phyloP scores from a whole-genome alignment of 257 asterid species.

The Gynochthodes officinalis region DNA sequence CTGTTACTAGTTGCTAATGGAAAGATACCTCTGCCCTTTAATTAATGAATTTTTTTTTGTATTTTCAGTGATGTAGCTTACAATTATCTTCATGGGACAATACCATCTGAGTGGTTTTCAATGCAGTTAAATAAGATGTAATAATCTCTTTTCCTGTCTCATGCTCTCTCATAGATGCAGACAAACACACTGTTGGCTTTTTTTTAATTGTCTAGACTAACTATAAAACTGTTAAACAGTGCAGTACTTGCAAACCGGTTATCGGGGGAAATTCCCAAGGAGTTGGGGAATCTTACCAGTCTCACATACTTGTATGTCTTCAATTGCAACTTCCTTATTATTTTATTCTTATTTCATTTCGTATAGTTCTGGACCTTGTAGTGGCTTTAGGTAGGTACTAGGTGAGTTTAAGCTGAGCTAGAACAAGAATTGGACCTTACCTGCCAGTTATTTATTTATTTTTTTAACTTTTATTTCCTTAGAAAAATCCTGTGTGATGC shows the following conservation, averaged over 20 bases:
- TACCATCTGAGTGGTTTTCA: constrained; percentile 84
- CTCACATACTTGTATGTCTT: constrained; percentile 79
- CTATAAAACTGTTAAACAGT: constrained; percentile 46
- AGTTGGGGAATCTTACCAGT: constrained; percentile 62
- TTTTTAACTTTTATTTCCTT: neutral
- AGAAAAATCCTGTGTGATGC: neutral
- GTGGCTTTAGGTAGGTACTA: constrained; percentile 6
- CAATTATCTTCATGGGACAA: constrained; percentile 71
- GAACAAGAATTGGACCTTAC: neutral
- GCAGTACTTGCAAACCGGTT: constrained; percentile 81
- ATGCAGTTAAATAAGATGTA: constrained; percentile 58
- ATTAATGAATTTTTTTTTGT: constrained; percentile 8
- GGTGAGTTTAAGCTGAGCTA: neutral
- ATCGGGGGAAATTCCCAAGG: constrained; percentile 79
- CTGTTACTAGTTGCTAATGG: constrained; percentile 5
- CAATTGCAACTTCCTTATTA: constrained; percentile 18
- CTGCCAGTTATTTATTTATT: neutral
- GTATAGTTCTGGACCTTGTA: constrained; percentile 1
- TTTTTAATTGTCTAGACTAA: neutral
- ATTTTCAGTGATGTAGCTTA: constrained; percentile 77
- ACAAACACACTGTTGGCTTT: neutral
- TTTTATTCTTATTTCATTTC: neutral
- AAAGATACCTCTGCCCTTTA: neutral
- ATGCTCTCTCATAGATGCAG: constrained; percentile 1
- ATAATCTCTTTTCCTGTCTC: constrained; percentile 14